Evolutionary conservation across 805 yeast species (phyloP).

Genomic region (Lachancea cidri): DNA sequence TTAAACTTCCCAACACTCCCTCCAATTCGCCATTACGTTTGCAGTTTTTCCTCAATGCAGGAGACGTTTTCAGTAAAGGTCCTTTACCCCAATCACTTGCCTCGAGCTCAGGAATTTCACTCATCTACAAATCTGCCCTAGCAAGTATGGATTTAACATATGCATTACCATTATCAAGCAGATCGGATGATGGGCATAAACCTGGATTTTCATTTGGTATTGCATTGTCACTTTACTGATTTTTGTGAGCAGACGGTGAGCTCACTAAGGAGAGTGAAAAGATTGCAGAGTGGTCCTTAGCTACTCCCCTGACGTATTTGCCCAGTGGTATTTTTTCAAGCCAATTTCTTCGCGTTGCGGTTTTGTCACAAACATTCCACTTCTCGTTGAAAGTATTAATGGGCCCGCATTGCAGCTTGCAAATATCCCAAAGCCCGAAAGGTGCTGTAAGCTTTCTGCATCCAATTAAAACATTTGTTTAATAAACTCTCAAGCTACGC

Average conservation of each 20-base stretch:
- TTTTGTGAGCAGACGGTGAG: background rate
- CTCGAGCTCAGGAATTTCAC: constrained; percentile 46
- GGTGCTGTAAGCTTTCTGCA: too few species aligned
- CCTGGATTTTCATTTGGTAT: constrained; percentile 56
- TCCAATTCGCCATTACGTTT: constrained; percentile 46
- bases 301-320: too few species aligned
- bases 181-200: constrained; percentile 40
- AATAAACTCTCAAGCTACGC: too few species aligned
- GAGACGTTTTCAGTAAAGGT: constrained; percentile 36
- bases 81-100: constrained; percentile 31
- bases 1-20: constrained; percentile 49
- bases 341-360: too few species aligned
- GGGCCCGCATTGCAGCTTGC: too few species aligned
- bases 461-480: too few species aligned
- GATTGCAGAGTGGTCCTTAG: too few species aligned
- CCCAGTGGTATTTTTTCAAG: too few species aligned
- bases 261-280: too few species aligned
- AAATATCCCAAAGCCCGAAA: too few species aligned
- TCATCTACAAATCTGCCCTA: constrained; percentile 46
- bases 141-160: constrained; percentile 54
- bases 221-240: constrained; percentile 41
- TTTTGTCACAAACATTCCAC: too few species aligned
- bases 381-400: too few species aligned
- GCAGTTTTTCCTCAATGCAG: constrained; percentile 58
- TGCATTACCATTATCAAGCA: constrained; percentile 47